Evolutionary conservation across 306 rosid genomes (phyloP).

Genomic region (Clitoria ternatea): DNA sequence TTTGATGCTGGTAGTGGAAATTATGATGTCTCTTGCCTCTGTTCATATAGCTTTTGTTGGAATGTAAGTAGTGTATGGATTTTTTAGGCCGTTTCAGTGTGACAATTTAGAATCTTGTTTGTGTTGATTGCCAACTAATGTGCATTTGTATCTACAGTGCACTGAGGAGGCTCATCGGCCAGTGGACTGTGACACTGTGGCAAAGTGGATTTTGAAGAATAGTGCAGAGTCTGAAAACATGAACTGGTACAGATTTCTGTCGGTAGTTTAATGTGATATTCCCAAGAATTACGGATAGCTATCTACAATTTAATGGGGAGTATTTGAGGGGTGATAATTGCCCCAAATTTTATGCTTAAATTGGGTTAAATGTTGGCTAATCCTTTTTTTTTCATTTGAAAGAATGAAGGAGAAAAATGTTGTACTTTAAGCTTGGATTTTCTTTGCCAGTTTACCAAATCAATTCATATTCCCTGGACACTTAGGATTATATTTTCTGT

Average conservation of each 20-base stretch:
- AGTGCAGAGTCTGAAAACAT: conserved; percentile 97
- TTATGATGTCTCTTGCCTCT: conserved; percentile 89
- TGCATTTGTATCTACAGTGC: conserved; percentile 46
- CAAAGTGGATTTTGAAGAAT: conserved; percentile 91
- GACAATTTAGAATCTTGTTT: conserved; percentile 10
- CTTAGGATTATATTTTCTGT: neutral
- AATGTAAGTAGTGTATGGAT: conserved; percentile 39
- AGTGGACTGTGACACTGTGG: conserved; percentile 90
- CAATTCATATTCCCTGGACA: neutral
- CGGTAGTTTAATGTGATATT: conserved; percentile 5
- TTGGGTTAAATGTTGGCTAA: neutral
- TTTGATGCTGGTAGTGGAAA: no score
- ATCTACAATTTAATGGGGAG: neutral
- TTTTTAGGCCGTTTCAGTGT: conserved; percentile 8
- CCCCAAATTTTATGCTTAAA: neutral
- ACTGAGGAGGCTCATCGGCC: conserved; percentile 99
- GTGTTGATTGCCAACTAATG: conserved; percentile 15
- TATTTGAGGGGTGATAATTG: neutral
- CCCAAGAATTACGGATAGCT: neutral
- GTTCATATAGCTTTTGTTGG: conserved; percentile 94
- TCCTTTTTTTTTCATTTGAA: neutral
- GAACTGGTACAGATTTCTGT: conserved; percentile 53
- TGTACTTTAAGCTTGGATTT: neutral
- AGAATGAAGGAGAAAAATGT: neutral
- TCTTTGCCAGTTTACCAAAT: neutral